A percentile compares a stretch with the other conserved stretches of the same genome.
phyloP scores from a whole-genome alignment of 495 filamentous ascomycete genomes.

The Hypoxylon fragiforme region DNA sequence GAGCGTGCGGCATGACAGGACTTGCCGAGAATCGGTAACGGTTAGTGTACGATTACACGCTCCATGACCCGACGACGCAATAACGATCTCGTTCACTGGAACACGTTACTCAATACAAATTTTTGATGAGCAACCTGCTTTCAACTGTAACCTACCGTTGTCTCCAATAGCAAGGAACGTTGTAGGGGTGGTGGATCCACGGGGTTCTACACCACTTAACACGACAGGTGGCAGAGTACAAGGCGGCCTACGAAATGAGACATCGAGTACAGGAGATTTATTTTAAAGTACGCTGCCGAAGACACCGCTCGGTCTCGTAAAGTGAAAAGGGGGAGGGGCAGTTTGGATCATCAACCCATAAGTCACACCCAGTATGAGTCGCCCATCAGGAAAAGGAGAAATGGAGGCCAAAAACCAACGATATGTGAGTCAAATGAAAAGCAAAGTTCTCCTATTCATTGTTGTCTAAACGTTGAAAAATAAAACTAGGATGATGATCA shows the following conservation, averaged over 20 bases:
- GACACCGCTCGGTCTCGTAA: constrained; percentile 5
- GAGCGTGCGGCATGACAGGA: constrained; percentile 12
- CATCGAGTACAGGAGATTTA: constrained; percentile 10
- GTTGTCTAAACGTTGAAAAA: constrained; percentile 1
- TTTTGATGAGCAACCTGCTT: constrained; percentile 10
- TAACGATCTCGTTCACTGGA: constrained; percentile 26
- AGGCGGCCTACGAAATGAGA: constrained; percentile 22
- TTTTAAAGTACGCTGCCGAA: constrained; percentile 10
- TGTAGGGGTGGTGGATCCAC: constrained; percentile 28
- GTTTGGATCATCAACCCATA: background rate
- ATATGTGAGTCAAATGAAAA: constrained; percentile 16
- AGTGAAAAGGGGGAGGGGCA: background rate
- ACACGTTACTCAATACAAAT: constrained; percentile 21
- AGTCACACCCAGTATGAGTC: constrained; percentile 20
- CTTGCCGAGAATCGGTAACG: constrained; percentile 30
- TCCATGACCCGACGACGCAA: constrained; percentile 22
- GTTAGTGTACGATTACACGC: constrained; percentile 9
- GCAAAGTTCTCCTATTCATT: too few species aligned
- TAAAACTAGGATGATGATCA: constrained; percentile 1
- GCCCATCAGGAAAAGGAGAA: constrained; percentile 14
- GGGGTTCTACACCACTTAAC: constrained; percentile 22
- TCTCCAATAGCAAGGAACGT: constrained; percentile 21
- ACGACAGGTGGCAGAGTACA: constrained; percentile 19
- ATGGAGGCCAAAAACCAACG: constrained; percentile 2
- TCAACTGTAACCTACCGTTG: constrained; percentile 19